Evolutionary conservation across 2,329 filamentous ascomycete species (phyloP), one percentile per base, ranked within the genome.

Genomic region (Penicillium verrucosum): DNA sequence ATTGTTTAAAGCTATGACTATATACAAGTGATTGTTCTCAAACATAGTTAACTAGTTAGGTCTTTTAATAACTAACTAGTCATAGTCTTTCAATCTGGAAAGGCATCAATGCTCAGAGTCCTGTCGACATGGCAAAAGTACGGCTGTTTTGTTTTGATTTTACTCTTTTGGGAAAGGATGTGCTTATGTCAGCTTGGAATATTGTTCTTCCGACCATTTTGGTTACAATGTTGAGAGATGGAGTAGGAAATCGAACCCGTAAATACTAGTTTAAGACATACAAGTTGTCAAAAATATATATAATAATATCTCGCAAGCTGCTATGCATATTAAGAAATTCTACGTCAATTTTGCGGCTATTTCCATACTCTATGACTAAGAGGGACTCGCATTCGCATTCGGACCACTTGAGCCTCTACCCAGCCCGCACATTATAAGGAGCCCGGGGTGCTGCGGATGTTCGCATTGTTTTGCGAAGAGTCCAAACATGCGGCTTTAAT

Each of bases 61-160:
- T 34, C 21, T 32, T 18, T 43, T 10, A 27, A 23, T 10, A 21
- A 21, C 21, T 21, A 18, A 18, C 18, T 18, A 21, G 21, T 21
- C 2, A 9, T 9, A 32, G 38, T 16, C 5, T 27, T n/a, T 44
- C 21, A 38, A 18, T 6, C 10, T 44, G 21, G 27, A 41, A 34
- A 27, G 16, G 30, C 27, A 48, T 54, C 45, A 43, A 21, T 51
- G 45, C 45, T 54, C 11, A 21, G 21, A 53, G 51, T 36, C 29
- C 12, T 36, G 29, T 41, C 9, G 11, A 54, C 10, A 36, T 18
- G 12, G 27, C 23, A n/a, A 37, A 49, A 37, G 38, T 30, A 41
- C 43, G 30, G 36, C 56, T 66, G 32, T 63, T 70, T 72, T 71
- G 68, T 71, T 72, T 65, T 69, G 61, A 36, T 67, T 69, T 71